Base-by-base conservation (phyloP, 495 filamentous ascomycete genomes). In the Penicillium odoratum region DNA sequence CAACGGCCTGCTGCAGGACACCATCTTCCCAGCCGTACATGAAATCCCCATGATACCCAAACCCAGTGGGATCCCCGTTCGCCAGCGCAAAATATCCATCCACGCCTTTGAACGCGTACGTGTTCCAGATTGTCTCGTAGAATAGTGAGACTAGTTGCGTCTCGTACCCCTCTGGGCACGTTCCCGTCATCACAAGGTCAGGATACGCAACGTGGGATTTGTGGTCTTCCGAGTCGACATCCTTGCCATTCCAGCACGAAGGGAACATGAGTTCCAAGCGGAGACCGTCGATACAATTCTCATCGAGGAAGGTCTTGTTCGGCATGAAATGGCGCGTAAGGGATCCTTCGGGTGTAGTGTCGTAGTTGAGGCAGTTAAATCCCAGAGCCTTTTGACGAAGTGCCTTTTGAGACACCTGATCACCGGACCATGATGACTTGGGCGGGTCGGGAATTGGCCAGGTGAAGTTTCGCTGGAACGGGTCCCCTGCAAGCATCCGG, bases 331-430 rank as follows among this genome's bases (percentile, higher is more conserved):
- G 91, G 45, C 93, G 89, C 51, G 80, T 85, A n/a, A 96, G 75
- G 15, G 91, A 85, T 0, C 80, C 77, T 66, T 97, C 92, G 18
- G 86, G 63, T 0, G 69, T 58, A 0, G 52, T 36, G 21, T 63
- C 53, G 64, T 95, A 95, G 81, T 96, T 82, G 49, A 98, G 71
- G 70, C 93, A 98, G 76, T 96, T 97, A 80, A 93, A 97, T 3
- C 93, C 93, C 30, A 96, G 55, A 8, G 93, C 91, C 51, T 91
- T 88, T 76, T 94, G 88, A n/a, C 70, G 73, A 25, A 96, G 79
- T 31, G 86, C 84, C 8, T 64, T 60, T 74, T 96, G 90, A 9
- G 80, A 81, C 3, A 75, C 77, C 50, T 88, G 82, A 2, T 73
- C 78, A 9, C 64, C 70, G 40, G 76, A 72, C 90, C 90, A 96